Evolutionary conservation across 2,329 filamentous ascomycete species (phyloP).

Genomic region (Fusarium equiseti): DNA sequence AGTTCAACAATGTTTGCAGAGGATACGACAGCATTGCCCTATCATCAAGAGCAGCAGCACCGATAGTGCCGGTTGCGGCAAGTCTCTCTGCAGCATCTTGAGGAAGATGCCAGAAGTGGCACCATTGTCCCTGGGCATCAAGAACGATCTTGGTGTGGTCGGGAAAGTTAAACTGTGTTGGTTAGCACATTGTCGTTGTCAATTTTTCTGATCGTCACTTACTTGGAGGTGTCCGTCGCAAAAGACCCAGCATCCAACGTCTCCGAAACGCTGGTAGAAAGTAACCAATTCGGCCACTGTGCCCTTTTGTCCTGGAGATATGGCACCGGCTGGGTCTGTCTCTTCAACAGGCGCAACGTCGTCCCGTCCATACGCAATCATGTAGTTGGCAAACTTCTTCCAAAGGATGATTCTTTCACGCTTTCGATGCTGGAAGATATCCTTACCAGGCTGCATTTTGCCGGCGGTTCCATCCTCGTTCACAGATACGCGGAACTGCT

Average conservation of each 20-base stretch:
- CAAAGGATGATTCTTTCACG: slow-evolving; percentile 74
- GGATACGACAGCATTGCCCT: slow-evolving; percentile 79
- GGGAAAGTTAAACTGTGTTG: slow-evolving; percentile 82
- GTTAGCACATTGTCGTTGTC: slow-evolving; percentile 39
- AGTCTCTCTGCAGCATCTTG: slow-evolving; percentile 77
- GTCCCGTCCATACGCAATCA: slow-evolving; percentile 80
- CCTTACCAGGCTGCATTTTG: slow-evolving; percentile 72
- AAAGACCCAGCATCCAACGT: slow-evolving; percentile 86
- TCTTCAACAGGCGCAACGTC: slow-evolving; percentile 67
- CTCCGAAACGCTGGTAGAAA: slow-evolving; percentile 85
- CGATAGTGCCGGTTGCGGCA: slow-evolving; percentile 73
- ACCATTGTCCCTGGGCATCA: slow-evolving; percentile 78
- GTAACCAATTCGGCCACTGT: slow-evolving; percentile 72
- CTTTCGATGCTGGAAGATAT: slow-evolving; percentile 74
- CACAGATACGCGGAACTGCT: slow-evolving; percentile 68
- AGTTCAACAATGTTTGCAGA: slow-evolving; percentile 79
- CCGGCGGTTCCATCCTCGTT: slow-evolving; percentile 70
- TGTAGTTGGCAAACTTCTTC: slow-evolving; percentile 82
- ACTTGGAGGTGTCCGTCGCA: slow-evolving; percentile 83
- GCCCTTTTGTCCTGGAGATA: slow-evolving; percentile 54
- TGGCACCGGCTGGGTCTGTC: slow-evolving; percentile 55
- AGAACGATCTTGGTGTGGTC: slow-evolving; percentile 89
- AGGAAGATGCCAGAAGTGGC: slow-evolving; percentile 82
- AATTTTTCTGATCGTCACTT: slow-evolving; percentile 32
- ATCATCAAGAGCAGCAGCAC: slow-evolving; percentile 76